Conservation (phyloP, 768 basidiomycete species). For the Mycena olivaceomarginata region DNA sequence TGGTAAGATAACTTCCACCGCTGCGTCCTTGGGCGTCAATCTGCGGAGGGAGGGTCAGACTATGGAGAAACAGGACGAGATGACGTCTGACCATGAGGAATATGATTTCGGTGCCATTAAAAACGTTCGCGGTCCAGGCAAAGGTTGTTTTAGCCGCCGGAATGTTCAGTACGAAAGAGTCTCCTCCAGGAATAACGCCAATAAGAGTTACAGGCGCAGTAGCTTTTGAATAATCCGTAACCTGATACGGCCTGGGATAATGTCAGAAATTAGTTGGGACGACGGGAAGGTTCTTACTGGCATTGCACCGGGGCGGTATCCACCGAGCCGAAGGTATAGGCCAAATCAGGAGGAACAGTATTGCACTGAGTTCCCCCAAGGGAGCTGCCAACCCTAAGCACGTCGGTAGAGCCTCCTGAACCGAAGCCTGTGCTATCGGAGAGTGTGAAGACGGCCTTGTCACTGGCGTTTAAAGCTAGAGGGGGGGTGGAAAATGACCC, state of each 20-base stretch:
- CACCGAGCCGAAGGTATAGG: conserved; percentile 22
- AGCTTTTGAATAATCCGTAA: conserved; percentile 55
- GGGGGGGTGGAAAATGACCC: conserved; percentile 12
- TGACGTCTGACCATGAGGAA: conserved; percentile 73
- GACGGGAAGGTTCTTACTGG: conserved; percentile 16
- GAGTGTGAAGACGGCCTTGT: conserved; percentile 76
- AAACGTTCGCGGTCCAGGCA: conserved; percentile 75
- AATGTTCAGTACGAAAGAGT: conserved; percentile 65
- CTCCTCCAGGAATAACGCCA: conserved; percentile 80
- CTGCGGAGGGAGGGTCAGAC: conserved; percentile 11
- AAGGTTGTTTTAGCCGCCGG: conserved; percentile 59
- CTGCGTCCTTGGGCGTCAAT: conserved; percentile 10
- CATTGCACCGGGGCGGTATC: conserved; percentile 17
- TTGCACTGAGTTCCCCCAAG: conserved; percentile 72
- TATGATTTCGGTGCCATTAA: conserved; percentile 74
- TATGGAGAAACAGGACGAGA: neutral
- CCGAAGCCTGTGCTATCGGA: conserved; percentile 84
- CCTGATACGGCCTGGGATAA: conserved; percentile 61
- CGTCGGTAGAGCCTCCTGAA: conserved; percentile 73
- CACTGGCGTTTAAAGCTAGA: conserved; percentile 44
- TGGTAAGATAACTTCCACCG: conserved; percentile 27
- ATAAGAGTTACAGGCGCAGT: conserved; percentile 72
- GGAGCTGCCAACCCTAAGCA: conserved; percentile 70
- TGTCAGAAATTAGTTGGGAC: neutral
- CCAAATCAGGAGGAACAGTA: conserved; percentile 63